These are phyloP conservation scores for Eucalyptus victrix DNA, from an alignment of 345 rosid genomes.

Conservation along the genomic window DNA sequence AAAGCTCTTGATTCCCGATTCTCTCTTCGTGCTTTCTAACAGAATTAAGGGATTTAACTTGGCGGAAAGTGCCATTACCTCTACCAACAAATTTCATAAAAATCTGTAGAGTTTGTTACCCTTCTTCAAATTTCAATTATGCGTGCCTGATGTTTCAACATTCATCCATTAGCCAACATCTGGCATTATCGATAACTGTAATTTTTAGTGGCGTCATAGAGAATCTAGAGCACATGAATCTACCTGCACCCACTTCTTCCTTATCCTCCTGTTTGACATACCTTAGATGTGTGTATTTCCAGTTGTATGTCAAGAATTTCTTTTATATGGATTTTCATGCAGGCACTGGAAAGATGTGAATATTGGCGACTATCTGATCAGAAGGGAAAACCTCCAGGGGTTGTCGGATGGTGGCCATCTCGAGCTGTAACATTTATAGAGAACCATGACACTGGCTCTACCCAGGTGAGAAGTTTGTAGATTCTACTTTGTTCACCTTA, in stretches of 20 bases:
- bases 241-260: not conserved
- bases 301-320: not conserved
- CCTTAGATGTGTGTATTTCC: not conserved
- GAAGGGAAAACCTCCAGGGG: conserved; percentile 93
- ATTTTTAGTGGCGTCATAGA: not conserved
- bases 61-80: not conserved
- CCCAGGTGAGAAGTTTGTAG: conserved; percentile 47
- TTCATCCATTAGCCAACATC: not conserved
- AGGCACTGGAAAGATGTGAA: conserved; percentile 82
- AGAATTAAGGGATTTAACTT: not conserved
- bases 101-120: not conserved
- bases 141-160: not conserved
- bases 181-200: not conserved
- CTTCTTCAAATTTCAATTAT: not conserved
- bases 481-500: not conserved
- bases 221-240: not conserved
- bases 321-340: not conserved
- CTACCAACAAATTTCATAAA: not conserved
- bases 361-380: conserved; percentile 90
- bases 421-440: conserved; percentile 96
- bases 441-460: conserved; percentile 98
- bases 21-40: not conserved
- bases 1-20: not conserved
- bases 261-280: not conserved
- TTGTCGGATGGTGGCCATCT: conserved; percentile 99